These are phyloP conservation scores for Bothriochloa decipiens DNA, from an alignment of 176 grass and related monocot species.

Conservation along the genomic window DNA sequence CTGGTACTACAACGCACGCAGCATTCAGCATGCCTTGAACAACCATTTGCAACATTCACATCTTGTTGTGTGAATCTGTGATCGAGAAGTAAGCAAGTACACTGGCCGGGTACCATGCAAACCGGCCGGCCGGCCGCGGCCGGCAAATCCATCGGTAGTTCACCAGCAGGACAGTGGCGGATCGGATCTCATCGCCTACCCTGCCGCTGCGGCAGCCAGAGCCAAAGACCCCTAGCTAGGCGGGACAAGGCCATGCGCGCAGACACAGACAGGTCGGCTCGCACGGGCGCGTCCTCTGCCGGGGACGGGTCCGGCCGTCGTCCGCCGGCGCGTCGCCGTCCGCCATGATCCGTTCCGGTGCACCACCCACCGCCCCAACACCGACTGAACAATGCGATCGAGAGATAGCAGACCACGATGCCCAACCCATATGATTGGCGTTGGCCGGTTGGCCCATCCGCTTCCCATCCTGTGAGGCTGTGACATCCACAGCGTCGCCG, in stretches of 20 bases:
- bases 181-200: neutral
- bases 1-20: too few relatives aligned
- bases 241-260: neutral
- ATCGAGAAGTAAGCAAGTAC: neutral
- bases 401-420: neutral
- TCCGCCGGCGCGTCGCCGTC: slow-evolving; percentile 17
- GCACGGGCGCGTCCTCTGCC: slow-evolving; percentile 22
- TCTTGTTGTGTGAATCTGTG: neutral
- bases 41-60: neutral
- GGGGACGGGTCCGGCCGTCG: neutral
- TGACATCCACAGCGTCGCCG: neutral
- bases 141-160: neutral
- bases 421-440: neutral
- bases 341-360: neutral
- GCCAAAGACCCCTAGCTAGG: neutral
- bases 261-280: neutral
- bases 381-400: neutral
- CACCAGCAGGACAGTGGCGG: neutral
- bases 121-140: neutral
- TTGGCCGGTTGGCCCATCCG: neutral
- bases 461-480: too few relatives aligned
- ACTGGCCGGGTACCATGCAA: neutral
- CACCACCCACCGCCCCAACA: neutral
- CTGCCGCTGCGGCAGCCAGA: neutral
- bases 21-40: too few relatives aligned